phyloP scores from a whole-genome alignment of 176 grass and related monocot species.

The Raddia distichophylla region DNA sequence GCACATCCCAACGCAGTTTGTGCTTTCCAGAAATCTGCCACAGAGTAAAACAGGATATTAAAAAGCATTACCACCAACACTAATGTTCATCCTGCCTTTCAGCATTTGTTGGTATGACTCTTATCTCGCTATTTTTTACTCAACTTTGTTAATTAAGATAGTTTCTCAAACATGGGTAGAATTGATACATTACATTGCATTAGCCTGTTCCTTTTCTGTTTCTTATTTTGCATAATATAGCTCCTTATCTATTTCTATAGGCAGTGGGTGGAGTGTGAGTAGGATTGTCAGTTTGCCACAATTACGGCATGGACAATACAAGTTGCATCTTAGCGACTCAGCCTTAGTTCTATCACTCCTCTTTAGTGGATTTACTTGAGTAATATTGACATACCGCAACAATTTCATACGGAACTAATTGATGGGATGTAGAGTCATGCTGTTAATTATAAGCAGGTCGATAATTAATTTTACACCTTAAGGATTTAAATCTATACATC shows the following conservation, averaged over 20 bases:
- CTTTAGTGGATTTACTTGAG: slow-evolving; percentile 51
- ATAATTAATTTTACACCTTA: slow-evolving; percentile 15
- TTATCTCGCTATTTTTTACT: slow-evolving; percentile 7
- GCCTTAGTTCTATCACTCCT: slow-evolving; percentile 27
- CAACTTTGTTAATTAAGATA: slow-evolving; percentile 18
- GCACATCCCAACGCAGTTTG: slow-evolving; percentile 95
- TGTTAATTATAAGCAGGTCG: background rate
- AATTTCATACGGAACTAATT: slow-evolving; percentile 31
- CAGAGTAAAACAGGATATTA: slow-evolving; percentile 32
- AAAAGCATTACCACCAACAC: slow-evolving; percentile 11
- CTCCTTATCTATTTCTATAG: slow-evolving; percentile 13
- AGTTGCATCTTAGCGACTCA: background rate
- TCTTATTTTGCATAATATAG: background rate
- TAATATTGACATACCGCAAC: slow-evolving; percentile 38
- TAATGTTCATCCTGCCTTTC: background rate
- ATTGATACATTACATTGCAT: slow-evolving; percentile 27
- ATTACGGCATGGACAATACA: slow-evolving; percentile 38
- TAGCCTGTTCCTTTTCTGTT: background rate
- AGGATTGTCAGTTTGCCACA: slow-evolving; percentile 42
- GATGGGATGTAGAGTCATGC: background rate
- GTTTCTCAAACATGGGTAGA: slow-evolving; percentile 19
- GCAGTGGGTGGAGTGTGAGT: slow-evolving; percentile 51
- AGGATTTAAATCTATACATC: background rate
- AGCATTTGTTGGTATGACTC: slow-evolving; percentile 28
- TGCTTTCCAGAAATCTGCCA: slow-evolving; percentile 92